phyloP scores from a whole-genome alignment of 2,329 filamentous ascomycete genomes.

The Hypoxylon sp. region DNA sequence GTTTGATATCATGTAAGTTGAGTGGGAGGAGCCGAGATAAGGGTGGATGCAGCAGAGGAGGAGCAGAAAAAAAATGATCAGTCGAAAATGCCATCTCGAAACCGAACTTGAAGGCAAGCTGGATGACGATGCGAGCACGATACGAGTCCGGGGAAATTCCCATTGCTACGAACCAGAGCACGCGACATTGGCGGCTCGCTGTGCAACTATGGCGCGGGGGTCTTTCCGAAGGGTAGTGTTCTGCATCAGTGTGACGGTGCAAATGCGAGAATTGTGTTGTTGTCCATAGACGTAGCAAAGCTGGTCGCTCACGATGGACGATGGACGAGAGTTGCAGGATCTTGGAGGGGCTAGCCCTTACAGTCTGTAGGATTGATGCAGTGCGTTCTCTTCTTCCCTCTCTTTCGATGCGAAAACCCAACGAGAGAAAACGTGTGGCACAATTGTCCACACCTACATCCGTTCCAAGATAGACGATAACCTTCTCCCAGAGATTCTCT shows the following conservation, averaged over 20 bases:
- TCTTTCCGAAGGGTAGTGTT: slow-evolving; percentile 29
- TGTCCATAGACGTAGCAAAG: slow-evolving; percentile 13
- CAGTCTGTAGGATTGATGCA: too few species aligned
- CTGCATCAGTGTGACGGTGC: slow-evolving; percentile 32
- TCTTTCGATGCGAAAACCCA: slow-evolving; percentile 2
- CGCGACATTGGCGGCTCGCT: slow-evolving; percentile 36
- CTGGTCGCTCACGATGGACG: slow-evolving; percentile 23
- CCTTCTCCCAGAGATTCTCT: slow-evolving; percentile 31
- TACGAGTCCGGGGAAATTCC: slow-evolving; percentile 34
- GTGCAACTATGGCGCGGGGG: slow-evolving; percentile 31
- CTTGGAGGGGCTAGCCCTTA: slow-evolving; percentile 6
- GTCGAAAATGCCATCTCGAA: slow-evolving; percentile 26
- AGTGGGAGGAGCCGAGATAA: slow-evolving; percentile 25
- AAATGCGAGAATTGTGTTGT: slow-evolving; percentile 23
- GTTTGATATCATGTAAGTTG: slow-evolving; percentile 28
- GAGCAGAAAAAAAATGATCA: slow-evolving; percentile 29
- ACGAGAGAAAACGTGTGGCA: slow-evolving; percentile 10
- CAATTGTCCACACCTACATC: slow-evolving; percentile 22
- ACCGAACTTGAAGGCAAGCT: slow-evolving; percentile 27
- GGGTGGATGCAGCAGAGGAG: slow-evolving; percentile 19
- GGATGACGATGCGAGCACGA: slow-evolving; percentile 34
- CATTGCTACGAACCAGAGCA: slow-evolving; percentile 32
- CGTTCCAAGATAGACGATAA: slow-evolving; percentile 26
- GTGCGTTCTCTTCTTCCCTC: background rate
- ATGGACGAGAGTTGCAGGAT: slow-evolving; percentile 24